Percentiles rank a stretch among this genome's conserved stretches.
Conservation (phyloP, 2,329 filamentous ascomycete species). For the Trichophyton simii region DNA sequence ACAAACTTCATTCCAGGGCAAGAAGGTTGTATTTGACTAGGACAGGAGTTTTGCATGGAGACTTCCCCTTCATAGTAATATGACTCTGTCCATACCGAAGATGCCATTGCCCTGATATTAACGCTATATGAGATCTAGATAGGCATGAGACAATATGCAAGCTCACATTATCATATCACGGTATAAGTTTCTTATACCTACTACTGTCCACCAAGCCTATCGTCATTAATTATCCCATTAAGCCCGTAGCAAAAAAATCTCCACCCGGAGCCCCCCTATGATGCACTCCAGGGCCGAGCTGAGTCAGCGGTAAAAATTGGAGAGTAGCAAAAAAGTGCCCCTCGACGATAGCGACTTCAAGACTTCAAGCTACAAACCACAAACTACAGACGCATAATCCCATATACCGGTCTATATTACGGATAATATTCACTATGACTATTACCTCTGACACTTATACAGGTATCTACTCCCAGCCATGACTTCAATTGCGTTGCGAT, state of each 20-base stretch:
- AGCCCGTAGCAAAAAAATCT: not conserved
- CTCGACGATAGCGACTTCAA: not conserved
- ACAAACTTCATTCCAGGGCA: constrained; percentile 43
- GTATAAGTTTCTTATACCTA: not conserved
- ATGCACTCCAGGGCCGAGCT: not conserved
- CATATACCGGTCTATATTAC: not conserved
- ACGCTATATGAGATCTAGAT: not conserved
- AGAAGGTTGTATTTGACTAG: constrained; percentile 52
- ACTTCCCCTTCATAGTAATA: not conserved
- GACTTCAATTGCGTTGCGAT: not conserved
- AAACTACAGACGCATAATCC: not conserved
- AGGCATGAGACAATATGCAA: not conserved
- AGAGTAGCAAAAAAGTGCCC: not conserved
- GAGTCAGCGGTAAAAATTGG: not conserved
- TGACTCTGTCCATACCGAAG: not conserved
- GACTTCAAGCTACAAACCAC: not conserved
- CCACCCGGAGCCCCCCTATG: not conserved
- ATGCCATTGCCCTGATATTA: not conserved
- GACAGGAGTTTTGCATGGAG: not conserved
- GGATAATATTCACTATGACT: not conserved
- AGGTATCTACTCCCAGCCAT: constrained; percentile 1
- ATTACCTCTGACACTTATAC: constrained; percentile 9
- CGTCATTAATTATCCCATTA: not conserved
- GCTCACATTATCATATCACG: not conserved
- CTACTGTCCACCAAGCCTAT: not conserved